phyloP scores from a whole-genome alignment of 805 yeast genomes.

The Metschnikowia orientalis region DNA sequence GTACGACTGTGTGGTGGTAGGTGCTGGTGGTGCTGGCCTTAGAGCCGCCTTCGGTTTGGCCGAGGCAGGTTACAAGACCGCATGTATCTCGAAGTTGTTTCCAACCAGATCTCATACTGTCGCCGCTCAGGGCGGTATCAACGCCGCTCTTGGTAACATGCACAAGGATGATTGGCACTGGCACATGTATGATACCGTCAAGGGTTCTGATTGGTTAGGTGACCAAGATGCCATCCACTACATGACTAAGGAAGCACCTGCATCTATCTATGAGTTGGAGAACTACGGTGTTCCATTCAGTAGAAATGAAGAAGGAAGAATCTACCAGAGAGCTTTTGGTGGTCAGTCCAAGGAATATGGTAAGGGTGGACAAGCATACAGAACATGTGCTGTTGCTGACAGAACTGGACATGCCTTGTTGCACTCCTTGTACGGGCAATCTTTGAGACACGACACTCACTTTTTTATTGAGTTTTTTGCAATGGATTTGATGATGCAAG shows the following conservation, averaged over 20 bases:
- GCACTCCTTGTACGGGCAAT: conserved; percentile 95
- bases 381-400: conserved; percentile 99
- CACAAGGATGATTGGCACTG: conserved; percentile 98
- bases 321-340: conserved; percentile 98
- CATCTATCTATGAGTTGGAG: conserved; percentile 92
- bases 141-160: conserved; percentile 98
- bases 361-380: conserved; percentile 98
- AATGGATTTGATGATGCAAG: conserved; percentile 86
- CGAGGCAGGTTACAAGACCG: conserved; percentile 94
- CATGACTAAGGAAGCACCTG: conserved; percentile 98
- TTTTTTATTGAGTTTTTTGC: conserved; percentile 98
- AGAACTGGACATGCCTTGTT: conserved; percentile 97
- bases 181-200: conserved; percentile 99
- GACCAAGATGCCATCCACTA: conserved; percentile 99
- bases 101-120: conserved; percentile 99
- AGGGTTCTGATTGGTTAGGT: conserved; percentile 99
- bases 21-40: conserved; percentile 99
- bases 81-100: conserved; percentile 93
- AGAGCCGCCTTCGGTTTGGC: conserved; percentile 98
- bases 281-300: conserved; percentile 98
- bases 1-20: conserved; percentile 95
- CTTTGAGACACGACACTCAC: conserved; percentile 93
- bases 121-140: conserved; percentile 99
- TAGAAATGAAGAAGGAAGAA: conserved; percentile 92
- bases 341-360: conserved; percentile 95